phyloP scores from a whole-genome alignment of 768 basidiomycete genomes.

The Gloeopeniophorella convolvens region DNA sequence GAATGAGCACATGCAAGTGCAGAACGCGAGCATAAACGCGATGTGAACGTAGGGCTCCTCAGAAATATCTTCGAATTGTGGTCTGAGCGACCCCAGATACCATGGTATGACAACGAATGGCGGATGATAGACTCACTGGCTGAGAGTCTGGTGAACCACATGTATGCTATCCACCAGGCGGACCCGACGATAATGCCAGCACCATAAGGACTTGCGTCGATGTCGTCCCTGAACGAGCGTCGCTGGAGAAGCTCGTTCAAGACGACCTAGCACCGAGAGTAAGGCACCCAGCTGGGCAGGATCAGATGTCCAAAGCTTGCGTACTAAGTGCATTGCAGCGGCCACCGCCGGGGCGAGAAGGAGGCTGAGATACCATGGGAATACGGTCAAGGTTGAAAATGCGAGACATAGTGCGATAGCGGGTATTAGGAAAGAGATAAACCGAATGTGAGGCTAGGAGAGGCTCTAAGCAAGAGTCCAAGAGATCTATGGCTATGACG shows the following conservation, averaged over 20 bases:
- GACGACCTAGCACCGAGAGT: background rate
- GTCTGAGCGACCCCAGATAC: too few relatives aligned
- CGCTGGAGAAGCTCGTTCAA: background rate
- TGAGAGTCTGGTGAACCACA: slow-evolving; percentile 7
- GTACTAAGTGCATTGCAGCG: background rate
- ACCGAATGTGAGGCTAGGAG: slow-evolving; percentile 2
- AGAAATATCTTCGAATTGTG: too few relatives aligned
- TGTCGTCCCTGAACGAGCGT: background rate
- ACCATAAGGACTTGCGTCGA: background rate
- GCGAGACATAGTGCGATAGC: background rate
- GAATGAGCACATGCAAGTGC: background rate
- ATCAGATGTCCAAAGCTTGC: background rate
- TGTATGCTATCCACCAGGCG: background rate
- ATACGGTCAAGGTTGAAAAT: background rate
- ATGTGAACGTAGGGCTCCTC: background rate
- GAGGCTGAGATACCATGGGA: slow-evolving; percentile 7
- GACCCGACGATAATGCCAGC: background rate
- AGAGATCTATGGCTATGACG: too few relatives aligned
- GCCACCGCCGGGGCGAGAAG: background rate
- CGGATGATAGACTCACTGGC: background rate
- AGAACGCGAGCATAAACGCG: background rate
- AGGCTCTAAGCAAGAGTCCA: too few relatives aligned
- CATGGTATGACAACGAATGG: too few relatives aligned
- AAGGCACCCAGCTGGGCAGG: background rate
- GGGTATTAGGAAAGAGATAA: background rate